A percentile compares a stretch with the other conserved stretches of the same genome.
phyloP scores from a whole-genome alignment of 257 asterid species.

The Handroanthus guayacan region DNA sequence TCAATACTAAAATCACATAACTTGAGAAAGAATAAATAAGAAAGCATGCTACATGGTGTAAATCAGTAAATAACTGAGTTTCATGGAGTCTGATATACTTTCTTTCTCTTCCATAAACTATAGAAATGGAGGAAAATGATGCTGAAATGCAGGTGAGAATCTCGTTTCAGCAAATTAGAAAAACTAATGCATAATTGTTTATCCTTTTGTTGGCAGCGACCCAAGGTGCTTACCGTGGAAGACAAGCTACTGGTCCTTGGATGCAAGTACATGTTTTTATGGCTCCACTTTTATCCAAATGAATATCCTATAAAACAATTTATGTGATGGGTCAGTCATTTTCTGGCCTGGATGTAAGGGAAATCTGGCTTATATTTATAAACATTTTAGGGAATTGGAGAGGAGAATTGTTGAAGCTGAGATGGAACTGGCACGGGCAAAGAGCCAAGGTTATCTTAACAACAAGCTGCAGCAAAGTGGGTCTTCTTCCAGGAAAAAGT shows the following conservation, averaged over 20 bases:
- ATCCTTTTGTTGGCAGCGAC: conserved; percentile 66
- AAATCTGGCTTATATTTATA: conserved; percentile 15
- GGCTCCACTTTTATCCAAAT: conserved; percentile 36
- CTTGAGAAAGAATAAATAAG: background rate
- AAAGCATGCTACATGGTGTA: background rate
- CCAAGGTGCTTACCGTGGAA: conserved; percentile 84
- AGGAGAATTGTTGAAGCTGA: conserved; percentile 88
- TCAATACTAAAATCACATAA: background rate
- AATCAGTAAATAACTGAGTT: conserved; percentile 3
- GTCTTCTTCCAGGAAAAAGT: conserved; percentile 59
- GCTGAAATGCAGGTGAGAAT: conserved; percentile 12
- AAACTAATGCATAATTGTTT: conserved; percentile 25
- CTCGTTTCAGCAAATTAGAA: background rate
- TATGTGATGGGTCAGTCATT: background rate
- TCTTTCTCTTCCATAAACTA: background rate
- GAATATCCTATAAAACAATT: background rate
- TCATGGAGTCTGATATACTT: background rate
- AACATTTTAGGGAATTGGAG: conserved; percentile 66
- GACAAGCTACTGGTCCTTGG: conserved; percentile 89
- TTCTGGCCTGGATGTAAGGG: background rate
- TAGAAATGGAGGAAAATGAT: background rate
- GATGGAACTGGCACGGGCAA: conserved; percentile 91
- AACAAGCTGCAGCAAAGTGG: conserved; percentile 63
- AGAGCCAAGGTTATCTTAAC: conserved; percentile 95
- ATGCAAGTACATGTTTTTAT: conserved; percentile 72